Conservation (phyloP, 805 yeast genomes). For the Yarrowia divulgata region DNA sequence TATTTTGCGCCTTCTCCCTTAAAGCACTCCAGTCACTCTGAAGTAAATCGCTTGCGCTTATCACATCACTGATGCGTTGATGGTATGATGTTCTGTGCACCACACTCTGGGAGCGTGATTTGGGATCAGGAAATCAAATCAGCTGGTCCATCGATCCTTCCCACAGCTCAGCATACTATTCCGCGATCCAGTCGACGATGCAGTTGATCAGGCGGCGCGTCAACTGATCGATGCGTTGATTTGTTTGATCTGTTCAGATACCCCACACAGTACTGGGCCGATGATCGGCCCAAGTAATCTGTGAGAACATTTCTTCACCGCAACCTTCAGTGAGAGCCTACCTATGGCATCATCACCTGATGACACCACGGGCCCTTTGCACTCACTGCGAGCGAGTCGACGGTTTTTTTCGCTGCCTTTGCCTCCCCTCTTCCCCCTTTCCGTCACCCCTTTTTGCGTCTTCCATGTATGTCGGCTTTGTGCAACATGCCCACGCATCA, state of each 20-base stretch:
- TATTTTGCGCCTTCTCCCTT: neutral
- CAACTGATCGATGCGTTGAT: neutral
- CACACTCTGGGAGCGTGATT: neutral
- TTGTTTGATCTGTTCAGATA: neutral
- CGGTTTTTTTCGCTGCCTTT: too few relatives aligned
- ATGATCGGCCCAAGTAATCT: too few relatives aligned
- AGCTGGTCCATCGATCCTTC: neutral
- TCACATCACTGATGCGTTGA: neutral
- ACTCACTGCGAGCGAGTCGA: too few relatives aligned
- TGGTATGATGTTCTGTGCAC: neutral
- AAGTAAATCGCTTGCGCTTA: neutral
- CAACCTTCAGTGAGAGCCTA: too few relatives aligned
- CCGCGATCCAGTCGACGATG: neutral
- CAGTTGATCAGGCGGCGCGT: neutral
- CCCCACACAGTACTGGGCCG: neutral
- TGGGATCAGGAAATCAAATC: neutral
- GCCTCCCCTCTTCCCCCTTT: too few relatives aligned
- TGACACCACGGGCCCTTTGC: too few relatives aligned
- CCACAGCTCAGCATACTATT: neutral
- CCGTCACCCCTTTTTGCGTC: too few relatives aligned
- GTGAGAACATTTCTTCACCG: too few relatives aligned
- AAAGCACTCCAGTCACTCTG: neutral
- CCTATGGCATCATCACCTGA: too few relatives aligned
- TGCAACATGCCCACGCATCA: too few relatives aligned
- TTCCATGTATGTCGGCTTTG: too few relatives aligned